Conservation (phyloP, 148 eudicot genomes). For the Nyssa sinensis region DNA sequence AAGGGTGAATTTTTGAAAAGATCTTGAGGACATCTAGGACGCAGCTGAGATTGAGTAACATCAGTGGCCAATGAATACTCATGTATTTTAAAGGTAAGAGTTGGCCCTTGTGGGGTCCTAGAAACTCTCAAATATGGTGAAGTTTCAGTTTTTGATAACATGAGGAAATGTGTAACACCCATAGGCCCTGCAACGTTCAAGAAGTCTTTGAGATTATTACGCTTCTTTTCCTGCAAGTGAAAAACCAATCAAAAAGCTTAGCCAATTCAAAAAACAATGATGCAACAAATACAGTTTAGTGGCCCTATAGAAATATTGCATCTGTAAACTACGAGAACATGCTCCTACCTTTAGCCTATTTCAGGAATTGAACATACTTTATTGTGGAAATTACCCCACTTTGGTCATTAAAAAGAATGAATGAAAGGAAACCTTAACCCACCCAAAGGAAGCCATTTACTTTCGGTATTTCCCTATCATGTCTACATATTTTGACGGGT, state of each 20-base stretch:
- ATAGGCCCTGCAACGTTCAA: slow-evolving; percentile 91
- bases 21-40: slow-evolving; percentile 85
- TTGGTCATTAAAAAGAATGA: background rate
- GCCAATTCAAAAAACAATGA: background rate
- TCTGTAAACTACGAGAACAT: background rate
- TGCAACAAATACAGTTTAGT: background rate
- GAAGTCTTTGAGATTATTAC: slow-evolving; percentile 82
- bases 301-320: background rate
- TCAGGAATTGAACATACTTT: background rate
- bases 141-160: slow-evolving; percentile 66
- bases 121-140: slow-evolving; percentile 83
- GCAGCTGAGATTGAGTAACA: slow-evolving; percentile 69
- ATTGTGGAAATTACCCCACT: background rate
- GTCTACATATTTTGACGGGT: background rate
- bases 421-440: background rate
- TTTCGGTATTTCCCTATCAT: background rate
- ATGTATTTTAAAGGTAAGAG: slow-evolving; percentile 75
- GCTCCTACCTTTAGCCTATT: background rate
- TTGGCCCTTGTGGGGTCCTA: slow-evolving; percentile 92
- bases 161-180: slow-evolving; percentile 94
- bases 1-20: slow-evolving; percentile 77
- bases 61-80: slow-evolving; percentile 82
- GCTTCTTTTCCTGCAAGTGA: slow-evolving; percentile 71
- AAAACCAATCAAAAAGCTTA: slow-evolving; percentile 13
- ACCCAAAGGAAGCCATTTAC: background rate